phyloP scores from a whole-genome alignment of 306 rosid species.

The Amphicarpaea edgeworthii region DNA sequence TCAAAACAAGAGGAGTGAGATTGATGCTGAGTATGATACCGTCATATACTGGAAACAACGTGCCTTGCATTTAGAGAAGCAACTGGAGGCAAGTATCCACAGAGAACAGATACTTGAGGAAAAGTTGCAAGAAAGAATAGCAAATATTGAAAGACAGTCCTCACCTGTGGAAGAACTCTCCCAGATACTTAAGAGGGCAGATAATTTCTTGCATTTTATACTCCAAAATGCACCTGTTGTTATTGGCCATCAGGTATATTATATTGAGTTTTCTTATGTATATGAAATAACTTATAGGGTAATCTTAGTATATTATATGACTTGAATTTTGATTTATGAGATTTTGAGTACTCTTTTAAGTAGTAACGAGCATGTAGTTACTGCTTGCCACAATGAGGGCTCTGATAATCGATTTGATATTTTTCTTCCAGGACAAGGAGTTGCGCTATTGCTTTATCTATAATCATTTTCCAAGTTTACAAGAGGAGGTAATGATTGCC shows the following conservation, averaged over 20 bases:
- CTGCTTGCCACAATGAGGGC: background rate
- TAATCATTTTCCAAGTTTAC: slow-evolving; percentile 88
- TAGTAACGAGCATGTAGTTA: background rate
- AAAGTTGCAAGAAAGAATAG: slow-evolving; percentile 69
- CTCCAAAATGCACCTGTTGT: slow-evolving; percentile 94
- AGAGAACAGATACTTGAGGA: slow-evolving; percentile 77
- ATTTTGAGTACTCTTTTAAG: background rate
- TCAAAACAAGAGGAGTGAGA: slow-evolving; percentile 67
- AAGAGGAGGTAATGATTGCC: slow-evolving; percentile 73
- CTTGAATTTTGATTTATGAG: slow-evolving; percentile 13
- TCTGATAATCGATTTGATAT: background rate
- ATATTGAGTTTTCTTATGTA: slow-evolving; percentile 16
- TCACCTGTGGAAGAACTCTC: slow-evolving; percentile 89
- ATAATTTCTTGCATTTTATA: slow-evolving; percentile 87
- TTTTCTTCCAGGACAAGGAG: slow-evolving; percentile 72
- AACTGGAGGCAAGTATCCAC: slow-evolving; percentile 67
- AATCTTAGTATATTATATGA: slow-evolving; percentile 4
- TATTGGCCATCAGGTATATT: slow-evolving; percentile 89
- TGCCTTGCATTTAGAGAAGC: slow-evolving; percentile 63
- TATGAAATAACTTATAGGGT: no score
- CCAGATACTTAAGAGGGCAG: slow-evolving; percentile 86
- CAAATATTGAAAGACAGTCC: slow-evolving; percentile 70
- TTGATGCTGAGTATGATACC: slow-evolving; percentile 79
- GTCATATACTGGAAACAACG: slow-evolving; percentile 77
- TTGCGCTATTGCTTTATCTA: slow-evolving; percentile 89